Evolutionary conservation across 768 basidiomycete genomes (phyloP).

Genomic region (Panaeolus cyanescens): DNA sequence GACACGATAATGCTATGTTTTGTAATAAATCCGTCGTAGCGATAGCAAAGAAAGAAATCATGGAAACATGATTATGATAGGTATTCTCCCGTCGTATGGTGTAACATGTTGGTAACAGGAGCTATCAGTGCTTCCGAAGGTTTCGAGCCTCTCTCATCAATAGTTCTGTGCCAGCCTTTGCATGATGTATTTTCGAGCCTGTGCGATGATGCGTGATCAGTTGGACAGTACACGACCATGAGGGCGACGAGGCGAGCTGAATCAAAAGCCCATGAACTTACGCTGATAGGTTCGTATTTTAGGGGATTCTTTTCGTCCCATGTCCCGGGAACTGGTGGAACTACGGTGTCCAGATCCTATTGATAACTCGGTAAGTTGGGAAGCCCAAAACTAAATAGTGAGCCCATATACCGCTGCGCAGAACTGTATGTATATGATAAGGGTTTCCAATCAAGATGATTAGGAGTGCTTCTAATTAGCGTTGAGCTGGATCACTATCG

Average conservation of each 20-base stretch:
- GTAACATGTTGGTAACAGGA: neutral
- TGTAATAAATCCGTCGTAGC: neutral
- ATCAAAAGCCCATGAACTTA: no score
- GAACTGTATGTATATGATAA: slow-evolving; percentile 19
- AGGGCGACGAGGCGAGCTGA: no score
- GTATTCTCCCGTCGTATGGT: neutral
- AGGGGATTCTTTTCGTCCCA: slow-evolving; percentile 47
- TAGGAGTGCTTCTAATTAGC: neutral
- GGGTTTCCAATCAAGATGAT: neutral
- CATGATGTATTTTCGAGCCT: neutral
- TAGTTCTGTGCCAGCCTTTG: neutral
- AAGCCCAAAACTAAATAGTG: no score
- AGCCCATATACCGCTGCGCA: slow-evolving; percentile 29
- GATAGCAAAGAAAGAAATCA: neutral
- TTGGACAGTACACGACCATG: no score
- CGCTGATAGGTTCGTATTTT: slow-evolving; percentile 43
- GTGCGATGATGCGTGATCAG: neutral
- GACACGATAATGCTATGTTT: no score
- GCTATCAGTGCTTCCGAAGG: no score
- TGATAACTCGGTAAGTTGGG: slow-evolving; percentile 19
- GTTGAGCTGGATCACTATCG: neutral
- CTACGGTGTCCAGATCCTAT: slow-evolving; percentile 40
- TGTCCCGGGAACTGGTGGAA: slow-evolving; percentile 56
- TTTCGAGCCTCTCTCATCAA: neutral
- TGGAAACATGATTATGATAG: neutral